Evolutionary conservation across 2,329 filamentous ascomycete species (phyloP).

Genomic region (Aspergillus fijiensis): DNA sequence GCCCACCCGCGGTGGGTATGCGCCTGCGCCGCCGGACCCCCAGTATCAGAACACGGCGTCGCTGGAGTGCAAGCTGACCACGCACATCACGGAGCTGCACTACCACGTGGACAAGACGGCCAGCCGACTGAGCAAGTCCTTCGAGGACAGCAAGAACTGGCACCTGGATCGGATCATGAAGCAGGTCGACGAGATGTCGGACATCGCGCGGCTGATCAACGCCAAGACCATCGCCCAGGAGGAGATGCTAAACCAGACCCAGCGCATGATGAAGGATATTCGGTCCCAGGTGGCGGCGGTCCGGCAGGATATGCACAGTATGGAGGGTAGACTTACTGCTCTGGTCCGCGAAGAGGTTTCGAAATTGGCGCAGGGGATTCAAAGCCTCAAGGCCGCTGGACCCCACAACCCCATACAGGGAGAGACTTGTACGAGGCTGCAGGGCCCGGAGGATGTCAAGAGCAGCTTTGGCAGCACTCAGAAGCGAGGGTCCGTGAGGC

Average conservation of each 20-base stretch:
- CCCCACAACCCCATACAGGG: not conserved
- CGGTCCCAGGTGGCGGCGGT: slow-evolving; percentile 12
- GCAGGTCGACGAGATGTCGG: slow-evolving; percentile 19
- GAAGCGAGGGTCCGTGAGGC: not conserved
- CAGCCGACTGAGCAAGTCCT: slow-evolving; percentile 12
- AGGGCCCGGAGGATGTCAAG: not conserved
- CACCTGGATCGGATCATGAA: slow-evolving; percentile 22
- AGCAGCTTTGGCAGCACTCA: no score
- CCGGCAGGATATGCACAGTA: slow-evolving; percentile 11
- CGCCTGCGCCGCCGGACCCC: slow-evolving; percentile 25
- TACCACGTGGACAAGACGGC: slow-evolving; percentile 20
- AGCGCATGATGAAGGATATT: slow-evolving; percentile 13
- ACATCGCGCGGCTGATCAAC: slow-evolving; percentile 18
- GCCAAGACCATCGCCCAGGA: slow-evolving; percentile 13
- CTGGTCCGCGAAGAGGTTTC: slow-evolving; percentile 16
- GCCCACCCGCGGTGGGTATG: slow-evolving; percentile 22
- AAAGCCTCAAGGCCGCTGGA: not conserved
- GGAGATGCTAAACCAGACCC: slow-evolving; percentile 16
- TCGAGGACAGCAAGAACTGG: slow-evolving; percentile 25
- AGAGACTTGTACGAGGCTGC: not conserved
- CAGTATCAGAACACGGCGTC: slow-evolving; percentile 24
- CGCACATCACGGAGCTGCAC: slow-evolving; percentile 22
- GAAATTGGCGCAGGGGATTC: slow-evolving; percentile 16
- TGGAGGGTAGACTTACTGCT: slow-evolving; percentile 13
- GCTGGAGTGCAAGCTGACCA: slow-evolving; percentile 22